Evolutionary conservation across 805 yeast genomes (phyloP).

Genomic region (Ogataea parapolymorpha): DNA sequence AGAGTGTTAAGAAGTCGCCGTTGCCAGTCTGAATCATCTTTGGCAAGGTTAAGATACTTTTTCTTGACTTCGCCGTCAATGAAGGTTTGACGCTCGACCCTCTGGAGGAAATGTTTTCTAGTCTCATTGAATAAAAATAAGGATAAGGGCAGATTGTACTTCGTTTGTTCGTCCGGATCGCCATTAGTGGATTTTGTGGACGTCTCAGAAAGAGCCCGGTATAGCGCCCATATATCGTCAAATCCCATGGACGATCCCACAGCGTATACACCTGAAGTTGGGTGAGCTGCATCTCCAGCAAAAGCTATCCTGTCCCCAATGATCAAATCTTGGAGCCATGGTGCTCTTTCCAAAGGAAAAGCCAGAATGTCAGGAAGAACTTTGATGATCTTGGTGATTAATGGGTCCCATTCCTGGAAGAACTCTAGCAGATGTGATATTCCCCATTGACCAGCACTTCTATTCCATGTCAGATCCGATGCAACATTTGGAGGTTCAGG

Average conservation of each 20-base stretch:
- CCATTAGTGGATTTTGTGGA: not conserved
- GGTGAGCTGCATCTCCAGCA: not conserved
- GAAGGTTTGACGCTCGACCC: not conserved
- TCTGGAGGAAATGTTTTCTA: not conserved
- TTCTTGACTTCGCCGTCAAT: not conserved
- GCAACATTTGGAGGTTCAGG: not conserved
- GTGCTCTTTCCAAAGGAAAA: constrained; percentile 3
- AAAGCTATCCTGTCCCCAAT: not conserved
- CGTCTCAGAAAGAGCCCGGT: not conserved
- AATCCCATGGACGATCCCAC: too few species aligned
- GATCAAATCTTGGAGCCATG: not conserved
- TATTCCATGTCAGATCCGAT: not conserved
- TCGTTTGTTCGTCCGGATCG: not conserved
- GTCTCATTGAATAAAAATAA: not conserved
- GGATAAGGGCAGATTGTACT: not conserved
- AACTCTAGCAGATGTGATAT: not conserved
- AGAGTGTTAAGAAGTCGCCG: not conserved
- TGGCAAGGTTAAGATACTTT: not conserved
- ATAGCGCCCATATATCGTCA: too few species aligned
- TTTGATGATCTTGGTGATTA: not conserved
- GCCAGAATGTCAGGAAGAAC: not conserved
- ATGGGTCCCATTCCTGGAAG: not conserved
- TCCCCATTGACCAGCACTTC: not conserved
- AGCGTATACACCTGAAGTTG: constrained; percentile 1
- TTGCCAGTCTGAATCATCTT: not conserved